Evolutionary conservation across 495 filamentous ascomycete genomes (phyloP).

Genomic region (Penicillium samsonianum): DNA sequence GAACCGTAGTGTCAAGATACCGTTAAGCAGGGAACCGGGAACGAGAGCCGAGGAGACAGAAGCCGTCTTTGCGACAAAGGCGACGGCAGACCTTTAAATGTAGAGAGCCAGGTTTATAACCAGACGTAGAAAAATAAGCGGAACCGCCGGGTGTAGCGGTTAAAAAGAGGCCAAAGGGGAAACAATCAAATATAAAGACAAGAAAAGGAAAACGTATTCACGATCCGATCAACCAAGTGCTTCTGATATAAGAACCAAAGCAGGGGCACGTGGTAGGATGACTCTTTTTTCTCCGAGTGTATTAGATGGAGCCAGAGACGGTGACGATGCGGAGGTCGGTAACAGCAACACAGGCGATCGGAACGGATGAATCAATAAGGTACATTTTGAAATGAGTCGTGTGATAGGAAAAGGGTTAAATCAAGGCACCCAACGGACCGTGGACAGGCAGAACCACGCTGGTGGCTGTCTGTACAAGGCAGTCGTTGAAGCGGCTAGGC

Average conservation of each 20-base stretch:
- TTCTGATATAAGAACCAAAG: conserved; percentile 23
- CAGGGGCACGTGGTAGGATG: conserved; percentile 20
- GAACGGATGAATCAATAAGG: conserved; percentile 27
- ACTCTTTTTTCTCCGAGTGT: conserved; percentile 20
- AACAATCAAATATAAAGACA: conserved; percentile 8
- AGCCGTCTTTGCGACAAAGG: conserved; percentile 47
- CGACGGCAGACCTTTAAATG: conserved; percentile 50
- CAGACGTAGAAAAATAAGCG: conserved; percentile 7
- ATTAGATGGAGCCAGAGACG: conserved; percentile 24
- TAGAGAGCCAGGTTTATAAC: conserved; percentile 39
- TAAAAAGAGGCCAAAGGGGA: conserved; percentile 4
- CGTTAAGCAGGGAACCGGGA: conserved; percentile 50
- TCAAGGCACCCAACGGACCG: conserved; percentile 29
- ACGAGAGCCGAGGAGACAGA: conserved; percentile 49
- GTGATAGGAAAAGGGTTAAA: conserved; percentile 3
- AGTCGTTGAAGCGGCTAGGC: conserved; percentile 24
- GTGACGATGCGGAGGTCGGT: conserved; percentile 25
- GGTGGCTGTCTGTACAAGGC: conserved; percentile 23
- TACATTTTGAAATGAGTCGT: conserved; percentile 31
- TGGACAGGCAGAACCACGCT: conserved; percentile 25
- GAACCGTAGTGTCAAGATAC: conserved; percentile 46
- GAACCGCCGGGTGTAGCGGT: conserved; percentile 9
- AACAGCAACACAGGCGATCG: conserved; percentile 34
- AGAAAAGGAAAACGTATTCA: conserved; percentile 11
- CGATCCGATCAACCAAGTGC: conserved; percentile 33